A percentile compares a stretch with the other conserved stretches of the same genome.
Conservation (phyloP, 371 early-diverging fungal species). For the Mucor piriformis region DNA sequence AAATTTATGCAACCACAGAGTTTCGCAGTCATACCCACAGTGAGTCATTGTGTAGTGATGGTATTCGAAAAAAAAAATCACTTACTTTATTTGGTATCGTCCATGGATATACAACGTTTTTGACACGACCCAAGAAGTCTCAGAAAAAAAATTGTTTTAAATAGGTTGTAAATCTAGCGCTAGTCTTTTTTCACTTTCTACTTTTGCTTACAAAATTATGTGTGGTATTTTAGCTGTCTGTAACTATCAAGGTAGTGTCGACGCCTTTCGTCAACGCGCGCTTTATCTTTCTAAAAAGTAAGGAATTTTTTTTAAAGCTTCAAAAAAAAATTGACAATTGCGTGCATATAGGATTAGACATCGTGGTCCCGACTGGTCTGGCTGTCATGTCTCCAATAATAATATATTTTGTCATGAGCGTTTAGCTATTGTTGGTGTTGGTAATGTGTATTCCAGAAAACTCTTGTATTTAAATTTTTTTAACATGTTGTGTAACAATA, state of each 20-base stretch:
- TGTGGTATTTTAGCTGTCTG: constrained; percentile 96
- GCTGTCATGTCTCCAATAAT: constrained; percentile 62
- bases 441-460: constrained; percentile 41
- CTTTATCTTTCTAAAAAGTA: constrained; percentile 89
- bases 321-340: constrained; percentile 1
- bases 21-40: no score
- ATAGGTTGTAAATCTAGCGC: no score
- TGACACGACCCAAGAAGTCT: no score
- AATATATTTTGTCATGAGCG: constrained; percentile 95
- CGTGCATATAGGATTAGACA: constrained; percentile 60
- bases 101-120: no score
- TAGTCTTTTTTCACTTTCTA: background rate
- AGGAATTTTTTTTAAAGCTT: constrained; percentile 22
- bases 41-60: no score
- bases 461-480: background rate
- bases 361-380: constrained; percentile 30
- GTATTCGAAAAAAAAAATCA: no score
- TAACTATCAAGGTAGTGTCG: constrained; percentile 80
- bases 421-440: constrained; percentile 96
- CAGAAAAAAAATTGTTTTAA: no score
- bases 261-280: constrained; percentile 81
- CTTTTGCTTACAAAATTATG: constrained; percentile 56
- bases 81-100: no score
- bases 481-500: constrained; percentile 16
- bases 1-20: no score